A percentile compares a stretch with the other conserved stretches of the same genome.
These are phyloP conservation scores for Sphaceloma murrayae DNA, from an alignment of 2,329 filamentous ascomycete genomes.

Conservation along the genomic window DNA sequence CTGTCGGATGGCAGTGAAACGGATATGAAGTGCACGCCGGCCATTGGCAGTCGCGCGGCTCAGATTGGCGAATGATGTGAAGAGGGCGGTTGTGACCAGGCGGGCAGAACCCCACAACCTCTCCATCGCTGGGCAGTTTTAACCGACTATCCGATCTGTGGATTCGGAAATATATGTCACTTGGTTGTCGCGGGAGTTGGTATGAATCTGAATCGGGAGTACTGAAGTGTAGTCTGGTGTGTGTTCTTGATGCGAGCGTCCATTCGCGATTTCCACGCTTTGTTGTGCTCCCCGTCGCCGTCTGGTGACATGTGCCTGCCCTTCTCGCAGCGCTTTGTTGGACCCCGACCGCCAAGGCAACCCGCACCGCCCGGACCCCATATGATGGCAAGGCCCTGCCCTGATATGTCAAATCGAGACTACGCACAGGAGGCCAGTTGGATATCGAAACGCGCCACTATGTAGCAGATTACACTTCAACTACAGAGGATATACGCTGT, in stretches of 20 bases:
- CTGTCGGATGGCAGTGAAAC: background rate
- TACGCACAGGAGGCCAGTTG: no score
- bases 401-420: no score
- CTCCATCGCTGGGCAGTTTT: slow-evolving; percentile 1
- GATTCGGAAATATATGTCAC: background rate
- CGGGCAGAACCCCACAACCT: background rate
- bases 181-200: background rate
- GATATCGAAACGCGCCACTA: no score
- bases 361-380: no score
- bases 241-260: no score
- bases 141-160: background rate
- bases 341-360: background rate
- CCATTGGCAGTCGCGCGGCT: slow-evolving; percentile 5
- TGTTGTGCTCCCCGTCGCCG: background rate
- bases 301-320: background rate
- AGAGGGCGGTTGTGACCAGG: background rate
- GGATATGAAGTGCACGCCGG: background rate
- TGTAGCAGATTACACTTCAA: no score
- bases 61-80: background rate
- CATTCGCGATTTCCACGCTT: background rate
- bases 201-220: no score
- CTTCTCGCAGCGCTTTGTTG: background rate
- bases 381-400: no score
- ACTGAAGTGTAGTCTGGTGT: no score
- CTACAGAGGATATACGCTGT: no score